Conservation (phyloP, 306 rosid genomes). For the Lathyrus tuberosus region DNA sequence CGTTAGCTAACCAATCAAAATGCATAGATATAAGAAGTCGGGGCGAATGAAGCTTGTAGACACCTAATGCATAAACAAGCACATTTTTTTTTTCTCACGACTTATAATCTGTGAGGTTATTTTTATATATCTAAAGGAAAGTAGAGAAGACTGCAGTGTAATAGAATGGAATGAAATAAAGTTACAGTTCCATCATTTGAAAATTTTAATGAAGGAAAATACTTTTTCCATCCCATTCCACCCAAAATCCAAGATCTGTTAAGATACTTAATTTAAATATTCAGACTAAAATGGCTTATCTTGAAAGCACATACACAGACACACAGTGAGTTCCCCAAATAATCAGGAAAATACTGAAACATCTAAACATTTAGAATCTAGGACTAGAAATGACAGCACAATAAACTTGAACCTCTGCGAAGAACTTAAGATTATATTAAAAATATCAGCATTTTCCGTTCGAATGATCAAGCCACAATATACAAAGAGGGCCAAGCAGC, state of each 20-base stretch:
- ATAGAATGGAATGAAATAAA: neutral
- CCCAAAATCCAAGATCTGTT: neutral
- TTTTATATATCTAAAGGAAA: neutral
- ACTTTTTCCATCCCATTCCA: neutral
- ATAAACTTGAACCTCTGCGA: conserved; percentile 1
- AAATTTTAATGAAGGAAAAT: neutral
- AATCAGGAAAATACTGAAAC: neutral
- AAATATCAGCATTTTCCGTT: conserved; percentile 8
- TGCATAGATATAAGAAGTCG: conserved; percentile 6
- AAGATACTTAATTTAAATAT: conserved; percentile 1
- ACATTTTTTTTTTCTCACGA: neutral
- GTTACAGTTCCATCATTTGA: neutral
- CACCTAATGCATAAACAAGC: neutral
- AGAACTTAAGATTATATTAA: neutral
- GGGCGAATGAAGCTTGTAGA: neutral
- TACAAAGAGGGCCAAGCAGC: conserved; percentile 1
- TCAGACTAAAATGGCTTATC: neutral
- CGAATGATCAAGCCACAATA: conserved; percentile 4
- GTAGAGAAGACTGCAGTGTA: neutral
- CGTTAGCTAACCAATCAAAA: conserved; percentile 7
- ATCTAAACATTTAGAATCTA: conserved; percentile 6
- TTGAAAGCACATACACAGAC: neutral
- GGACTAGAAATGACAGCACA: conserved; percentile 6
- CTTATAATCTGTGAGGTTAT: neutral
- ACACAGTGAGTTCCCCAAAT: neutral